Evolutionary conservation across 2,329 filamentous ascomycete genomes (phyloP).

Genomic region (Paecilomyces sp.): DNA sequence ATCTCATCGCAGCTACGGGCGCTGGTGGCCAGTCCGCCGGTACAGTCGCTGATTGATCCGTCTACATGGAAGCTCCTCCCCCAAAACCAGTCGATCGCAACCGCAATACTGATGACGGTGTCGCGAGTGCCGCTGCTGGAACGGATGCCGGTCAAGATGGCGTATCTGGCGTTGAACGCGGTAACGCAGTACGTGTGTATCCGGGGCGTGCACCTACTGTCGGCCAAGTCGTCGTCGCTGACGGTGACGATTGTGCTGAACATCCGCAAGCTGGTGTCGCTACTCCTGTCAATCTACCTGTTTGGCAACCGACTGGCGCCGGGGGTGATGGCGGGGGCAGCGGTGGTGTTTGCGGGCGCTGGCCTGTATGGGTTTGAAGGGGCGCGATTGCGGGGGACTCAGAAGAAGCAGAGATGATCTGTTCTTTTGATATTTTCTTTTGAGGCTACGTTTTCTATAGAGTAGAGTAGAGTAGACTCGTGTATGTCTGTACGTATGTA

Average conservation of each 20-base stretch:
- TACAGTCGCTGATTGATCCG: constrained; percentile 12
- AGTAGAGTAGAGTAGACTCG: background rate
- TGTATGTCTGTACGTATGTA: too few species aligned
- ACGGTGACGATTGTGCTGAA: constrained; percentile 97
- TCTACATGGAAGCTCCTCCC: too few species aligned
- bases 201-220: constrained; percentile 89
- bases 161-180: constrained; percentile 47
- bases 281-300: constrained; percentile 84
- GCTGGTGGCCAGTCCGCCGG: constrained; percentile 25
- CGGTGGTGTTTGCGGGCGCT: constrained; percentile 84
- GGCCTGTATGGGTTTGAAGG: constrained; percentile 78
- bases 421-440: background rate
- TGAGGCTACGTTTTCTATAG: too few species aligned
- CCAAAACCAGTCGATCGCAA: constrained; percentile 36
- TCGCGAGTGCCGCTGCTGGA: constrained; percentile 16
- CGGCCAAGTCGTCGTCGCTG: constrained; percentile 78
- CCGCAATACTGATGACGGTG: constrained; percentile 25
- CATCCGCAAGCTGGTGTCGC: constrained; percentile 84
- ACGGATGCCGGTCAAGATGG: constrained; percentile 25
- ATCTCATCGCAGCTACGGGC: constrained; percentile 28
- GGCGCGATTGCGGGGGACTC: constrained; percentile 22
- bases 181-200: constrained; percentile 93
- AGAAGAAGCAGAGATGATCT: background rate
- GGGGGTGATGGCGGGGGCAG: constrained; percentile 72
- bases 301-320: constrained; percentile 78